Base-by-base conservation (phyloP, 352 stramenopile genomes). In the Thalassiosira exigua region DNA sequence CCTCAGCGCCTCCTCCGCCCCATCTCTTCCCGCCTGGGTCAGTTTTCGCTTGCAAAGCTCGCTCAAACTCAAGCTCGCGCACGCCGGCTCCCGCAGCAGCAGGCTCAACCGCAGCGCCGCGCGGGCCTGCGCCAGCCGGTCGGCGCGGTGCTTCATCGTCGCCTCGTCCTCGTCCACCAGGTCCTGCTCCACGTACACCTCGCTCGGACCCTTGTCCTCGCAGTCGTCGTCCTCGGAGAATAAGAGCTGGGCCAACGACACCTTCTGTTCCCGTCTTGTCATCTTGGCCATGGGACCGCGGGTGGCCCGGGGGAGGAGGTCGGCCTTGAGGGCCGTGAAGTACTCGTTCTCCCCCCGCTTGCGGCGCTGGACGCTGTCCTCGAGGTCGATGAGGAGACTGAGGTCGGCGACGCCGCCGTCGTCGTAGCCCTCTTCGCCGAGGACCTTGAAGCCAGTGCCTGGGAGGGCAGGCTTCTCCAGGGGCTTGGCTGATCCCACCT, bases 31-130 rank as follows among this genome's bases (percentile, higher is more conserved):
- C 42, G 74, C 75, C 17, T 75, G 75, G 14, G 76, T 80, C 36
- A 94, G 64, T 29, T 80, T 84, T 41, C 89, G 85, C 64, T 94
- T 94, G 57, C 86, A 91, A 22, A 94, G 86, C 72, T 94, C 89
- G 9, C 82, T 85, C 11, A 94, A 62, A 85, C 81, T 89, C 11
- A 94, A 65, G 83, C 76, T 88, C 3, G 82, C 75, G 71, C 89
- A 94, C 9, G 86, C 86, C 26, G 86, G 78, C 68, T 94, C 89
- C 54, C 85, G 79, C 32, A 94, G 66, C 27, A 92, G 50, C 50
- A 88, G 69, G 77, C 75, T 88, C 29, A 94, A 60, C 51, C 80
- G 75, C 11, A 94, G 62, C 5, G 84, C 84, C n/a, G 76, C 82
- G 17, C 71, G 72, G 3, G 89, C 84, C 67, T 86, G 81, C 3